Base-by-base conservation (phyloP, 2,329 filamentous ascomycete species). In the Penicillium sp. region DNA sequence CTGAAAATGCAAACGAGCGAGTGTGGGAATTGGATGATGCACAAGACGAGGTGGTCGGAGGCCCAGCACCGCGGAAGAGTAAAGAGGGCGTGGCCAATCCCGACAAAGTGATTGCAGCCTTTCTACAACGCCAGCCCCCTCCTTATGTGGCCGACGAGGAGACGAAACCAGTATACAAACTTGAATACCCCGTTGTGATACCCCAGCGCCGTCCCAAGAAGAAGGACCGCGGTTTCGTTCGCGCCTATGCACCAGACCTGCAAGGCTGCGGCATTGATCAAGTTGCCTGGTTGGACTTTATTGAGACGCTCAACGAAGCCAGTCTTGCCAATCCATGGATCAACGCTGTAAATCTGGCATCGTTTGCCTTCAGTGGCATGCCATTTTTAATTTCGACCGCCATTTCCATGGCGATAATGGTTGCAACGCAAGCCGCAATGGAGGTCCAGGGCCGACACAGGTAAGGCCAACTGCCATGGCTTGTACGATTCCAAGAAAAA, bases 241-340 rank as follows among this genome's bases (percentile, higher is more conserved):
- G 66, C 1, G 74, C 73, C 2, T 76, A 76, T 61, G 69, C 74
- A 1, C 73, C 73, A 0, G 65, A 63, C 2, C 63, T 76, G 5
- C 59, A 59, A 2, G 63, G 68, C 5, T 67, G 65, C 35, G 74
- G 71, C 7, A 69, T 77, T 46, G 61, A 66, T 50, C 66, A 75
- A 54, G 60, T 60, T 9, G 69, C 66, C 43, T 76, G 74, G 30
- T 47, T 75, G 3, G 63, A 69, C 11, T 76, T 76, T 52, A 57
- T 75, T 18, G 64, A 73, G 23, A 67, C 65, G 5, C 67, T 70
- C 3, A 48, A 56, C 18, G 49, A 53, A 33, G 55, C 55, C 1
- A 52, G 49, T 49, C 55, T 52, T 7, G 55, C 55, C 4, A 52
- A 52, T 26, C 55, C 55, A 14, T 57, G 49, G 55, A 57, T 59